phyloP scores from a whole-genome alignment of 1,139 yeast species.

The Kodamaea ohmeri region DNA sequence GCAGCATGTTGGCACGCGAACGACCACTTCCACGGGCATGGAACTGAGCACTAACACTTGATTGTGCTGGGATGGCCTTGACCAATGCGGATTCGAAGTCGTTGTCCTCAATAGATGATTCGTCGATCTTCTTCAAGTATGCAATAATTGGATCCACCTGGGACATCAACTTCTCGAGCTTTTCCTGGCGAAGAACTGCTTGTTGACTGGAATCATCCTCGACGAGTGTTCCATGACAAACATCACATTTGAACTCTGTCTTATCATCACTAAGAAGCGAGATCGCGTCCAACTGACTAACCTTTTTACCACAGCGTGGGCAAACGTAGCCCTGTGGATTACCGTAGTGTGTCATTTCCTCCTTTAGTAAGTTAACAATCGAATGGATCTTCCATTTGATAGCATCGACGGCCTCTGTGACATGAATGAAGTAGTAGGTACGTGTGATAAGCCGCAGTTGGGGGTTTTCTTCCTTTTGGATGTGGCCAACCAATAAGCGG shows the following conservation, averaged over 20 bases:
- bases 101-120: slow-evolving; percentile 79
- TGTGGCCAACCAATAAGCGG: slow-evolving; percentile 60
- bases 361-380: slow-evolving; percentile 73
- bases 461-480: slow-evolving; percentile 76
- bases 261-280: slow-evolving; percentile 76
- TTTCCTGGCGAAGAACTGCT: slow-evolving; percentile 77
- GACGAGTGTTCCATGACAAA: slow-evolving; percentile 70
- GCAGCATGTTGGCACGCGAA: slow-evolving; percentile 28
- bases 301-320: slow-evolving; percentile 78
- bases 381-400: slow-evolving; percentile 95
- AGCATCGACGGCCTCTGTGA: slow-evolving; percentile 91
- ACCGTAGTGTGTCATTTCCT: slow-evolving; percentile 75
- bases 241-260: slow-evolving; percentile 78
- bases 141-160: slow-evolving; percentile 88
- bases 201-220: slow-evolving; percentile 90
- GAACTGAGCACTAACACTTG: slow-evolving; percentile 63
- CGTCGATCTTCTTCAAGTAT: slow-evolving; percentile 82
- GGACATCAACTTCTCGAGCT: slow-evolving; percentile 78
- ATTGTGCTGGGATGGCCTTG: slow-evolving; percentile 79
- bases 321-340: slow-evolving; percentile 95
- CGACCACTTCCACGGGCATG: slow-evolving; percentile 27
- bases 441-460: slow-evolving; percentile 67
- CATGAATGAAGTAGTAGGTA: slow-evolving; percentile 83
- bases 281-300: slow-evolving; percentile 84
- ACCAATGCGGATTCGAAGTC: slow-evolving; percentile 79